Conservation (phyloP, 2,329 filamentous ascomycete genomes). For the Microsporum ferrugineum region DNA sequence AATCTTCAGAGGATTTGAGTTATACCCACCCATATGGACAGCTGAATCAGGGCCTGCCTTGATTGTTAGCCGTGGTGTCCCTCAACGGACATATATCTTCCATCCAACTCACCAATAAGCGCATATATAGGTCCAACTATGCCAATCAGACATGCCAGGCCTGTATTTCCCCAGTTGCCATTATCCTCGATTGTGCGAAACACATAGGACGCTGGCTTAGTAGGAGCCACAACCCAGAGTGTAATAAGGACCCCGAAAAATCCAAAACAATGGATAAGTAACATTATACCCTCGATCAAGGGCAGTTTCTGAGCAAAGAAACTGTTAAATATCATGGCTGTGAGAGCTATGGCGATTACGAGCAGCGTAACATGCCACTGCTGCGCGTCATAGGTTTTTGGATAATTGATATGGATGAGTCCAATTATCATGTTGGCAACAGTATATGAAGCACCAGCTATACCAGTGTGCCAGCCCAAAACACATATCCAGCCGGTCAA, state of each 20-base stretch:
- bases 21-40: slow-evolving; percentile 14
- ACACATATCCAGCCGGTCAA: slow-evolving; percentile 21
- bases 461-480: slow-evolving; percentile 22
- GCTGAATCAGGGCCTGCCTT: slow-evolving; percentile 16
- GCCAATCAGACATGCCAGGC: slow-evolving; percentile 12
- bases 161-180: background rate
- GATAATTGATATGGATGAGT: slow-evolving; percentile 22
- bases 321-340: slow-evolving; percentile 23
- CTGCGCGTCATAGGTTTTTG: slow-evolving; percentile 19
- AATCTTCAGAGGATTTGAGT: background rate
- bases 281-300: slow-evolving; percentile 21
- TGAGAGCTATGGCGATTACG: slow-evolving; percentile 17
- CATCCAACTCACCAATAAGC: slow-evolving; percentile 20
- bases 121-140: slow-evolving; percentile 20
- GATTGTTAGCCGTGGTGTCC: slow-evolving; percentile 7
- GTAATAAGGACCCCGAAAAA: slow-evolving; percentile 26
- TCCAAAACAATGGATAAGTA: slow-evolving; percentile 24
- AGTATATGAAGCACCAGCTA: slow-evolving; percentile 19
- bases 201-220: slow-evolving; percentile 17
- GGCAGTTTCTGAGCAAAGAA: slow-evolving; percentile 20
- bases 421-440: slow-evolving; percentile 25
- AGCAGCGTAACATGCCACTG: slow-evolving; percentile 24
- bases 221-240: slow-evolving; percentile 20
- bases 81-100: slow-evolving; percentile 12
- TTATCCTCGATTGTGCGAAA: slow-evolving; percentile 17